These are phyloP conservation scores for Vittaforma corneae DNA, from an alignment of 371 early-diverging fungal species.

Conservation along the genomic window DNA sequence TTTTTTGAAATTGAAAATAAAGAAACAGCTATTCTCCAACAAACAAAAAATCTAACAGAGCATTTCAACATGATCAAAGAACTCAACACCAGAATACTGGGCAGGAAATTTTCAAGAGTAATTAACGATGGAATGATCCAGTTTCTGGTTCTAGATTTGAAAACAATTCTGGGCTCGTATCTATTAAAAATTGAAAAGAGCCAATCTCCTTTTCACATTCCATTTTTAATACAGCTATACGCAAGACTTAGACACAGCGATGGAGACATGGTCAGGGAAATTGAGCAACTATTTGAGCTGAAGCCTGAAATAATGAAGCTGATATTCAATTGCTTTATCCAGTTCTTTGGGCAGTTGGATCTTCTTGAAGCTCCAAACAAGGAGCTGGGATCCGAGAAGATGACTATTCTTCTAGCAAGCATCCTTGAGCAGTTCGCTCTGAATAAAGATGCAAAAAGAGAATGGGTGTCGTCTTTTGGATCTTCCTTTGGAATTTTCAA, in stretches of 20 bases:
- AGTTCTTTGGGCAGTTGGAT: conserved; percentile 21
- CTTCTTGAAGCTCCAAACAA: conserved; percentile 17
- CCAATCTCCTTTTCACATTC: conserved; percentile 15
- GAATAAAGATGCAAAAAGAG: conserved; percentile 14
- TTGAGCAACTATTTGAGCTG: conserved; percentile 38
- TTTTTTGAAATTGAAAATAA: conserved; percentile 25
- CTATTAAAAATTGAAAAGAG: conserved; percentile 40
- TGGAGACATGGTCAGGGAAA: conserved; percentile 17
- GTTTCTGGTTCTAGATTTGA: conserved; percentile 33
- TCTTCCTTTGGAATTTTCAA: conserved; percentile 23
- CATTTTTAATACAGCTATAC: conserved; percentile 20
- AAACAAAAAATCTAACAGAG: conserved; percentile 13
- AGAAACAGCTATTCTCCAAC: conserved; percentile 3
- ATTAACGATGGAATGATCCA: conserved; percentile 36
- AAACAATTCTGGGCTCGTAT: conserved; percentile 21
- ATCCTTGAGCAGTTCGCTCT: conserved; percentile 19
- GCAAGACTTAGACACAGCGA: conserved; percentile 21
- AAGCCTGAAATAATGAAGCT: conserved; percentile 40
- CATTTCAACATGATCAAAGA: conserved; percentile 11
- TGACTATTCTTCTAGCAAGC: conserved; percentile 4
- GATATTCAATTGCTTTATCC: conserved; percentile 33
- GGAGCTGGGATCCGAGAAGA: conserved; percentile 15
- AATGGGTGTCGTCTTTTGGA: conserved; percentile 32
- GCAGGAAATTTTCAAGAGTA: conserved; percentile 14
- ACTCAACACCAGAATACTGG: conserved; percentile 29